Conservation (phyloP, 306 rosid species). For the Castanea mollissima region DNA sequence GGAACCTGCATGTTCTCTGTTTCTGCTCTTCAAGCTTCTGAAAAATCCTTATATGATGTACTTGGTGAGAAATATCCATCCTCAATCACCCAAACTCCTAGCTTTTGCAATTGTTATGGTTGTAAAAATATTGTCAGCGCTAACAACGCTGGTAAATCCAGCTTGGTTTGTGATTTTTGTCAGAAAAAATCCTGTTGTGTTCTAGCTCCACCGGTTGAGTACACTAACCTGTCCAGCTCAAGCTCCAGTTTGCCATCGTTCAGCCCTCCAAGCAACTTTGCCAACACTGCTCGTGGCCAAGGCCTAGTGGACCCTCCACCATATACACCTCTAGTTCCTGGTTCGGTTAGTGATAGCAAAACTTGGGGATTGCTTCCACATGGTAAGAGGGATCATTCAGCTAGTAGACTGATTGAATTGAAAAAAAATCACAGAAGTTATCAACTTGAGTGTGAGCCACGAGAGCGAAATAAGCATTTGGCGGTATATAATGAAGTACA, state of each 20-base stretch:
- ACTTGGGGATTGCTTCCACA: neutral
- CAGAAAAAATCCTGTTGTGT: neutral
- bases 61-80: neutral
- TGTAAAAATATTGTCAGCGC: neutral
- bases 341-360: neutral
- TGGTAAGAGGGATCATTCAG: neutral
- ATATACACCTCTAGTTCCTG: neutral
- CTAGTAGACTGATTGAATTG: conserved; percentile 9
- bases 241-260: neutral
- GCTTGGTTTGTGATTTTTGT: neutral
- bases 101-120: neutral
- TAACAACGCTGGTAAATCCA: neutral
- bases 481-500: conserved; percentile 24
- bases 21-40: neutral
- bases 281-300: neutral
- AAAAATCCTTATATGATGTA: neutral
- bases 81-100: neutral
- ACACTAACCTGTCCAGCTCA: neutral
- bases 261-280: neutral
- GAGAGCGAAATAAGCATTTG: conserved; percentile 39
- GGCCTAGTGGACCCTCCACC: too few relatives aligned
- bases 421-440: conserved; percentile 17
- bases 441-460: conserved; percentile 9
- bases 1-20: neutral
- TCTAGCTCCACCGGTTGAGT: neutral